phyloP scores from a whole-genome alignment of 73 alveolate species.

The Tetrahymena malaccensis region DNA sequence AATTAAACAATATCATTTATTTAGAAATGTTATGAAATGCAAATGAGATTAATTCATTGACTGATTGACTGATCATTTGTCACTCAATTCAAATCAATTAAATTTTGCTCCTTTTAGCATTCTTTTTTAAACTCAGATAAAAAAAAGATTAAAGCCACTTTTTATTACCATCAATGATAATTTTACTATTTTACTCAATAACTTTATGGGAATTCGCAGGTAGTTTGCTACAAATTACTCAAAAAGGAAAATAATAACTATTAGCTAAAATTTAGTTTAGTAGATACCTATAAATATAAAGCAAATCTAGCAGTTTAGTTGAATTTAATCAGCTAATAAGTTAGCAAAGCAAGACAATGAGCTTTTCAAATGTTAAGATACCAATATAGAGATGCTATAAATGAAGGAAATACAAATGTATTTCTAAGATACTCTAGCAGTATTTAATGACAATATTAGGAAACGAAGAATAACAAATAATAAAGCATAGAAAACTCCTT shows the following conservation, averaged over 20 bases:
- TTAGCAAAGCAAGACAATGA: background rate
- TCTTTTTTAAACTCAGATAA: background rate
- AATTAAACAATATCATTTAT: background rate
- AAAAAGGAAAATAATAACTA: background rate
- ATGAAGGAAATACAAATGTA: background rate
- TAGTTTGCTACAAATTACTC: background rate
- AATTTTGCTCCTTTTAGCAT: background rate
- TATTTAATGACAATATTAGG: background rate
- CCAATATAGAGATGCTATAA: background rate
- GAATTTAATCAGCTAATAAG: background rate
- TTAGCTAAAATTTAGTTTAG: background rate
- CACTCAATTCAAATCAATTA: background rate
- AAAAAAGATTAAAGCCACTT: too few relatives aligned
- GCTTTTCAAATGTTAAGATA: background rate
- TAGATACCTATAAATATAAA: background rate
- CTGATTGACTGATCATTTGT: too few relatives aligned
- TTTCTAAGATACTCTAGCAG: background rate
- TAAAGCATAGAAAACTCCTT: background rate
- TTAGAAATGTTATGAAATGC: background rate
- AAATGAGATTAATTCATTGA: background rate
- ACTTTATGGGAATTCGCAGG: background rate
- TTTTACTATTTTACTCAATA: background rate
- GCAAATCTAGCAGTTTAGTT: background rate
- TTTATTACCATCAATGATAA: background rate
- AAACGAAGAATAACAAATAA: background rate